phyloP scores from a whole-genome alignment of 1,139 yeast genomes.

The Yamadazyma siamensis region DNA sequence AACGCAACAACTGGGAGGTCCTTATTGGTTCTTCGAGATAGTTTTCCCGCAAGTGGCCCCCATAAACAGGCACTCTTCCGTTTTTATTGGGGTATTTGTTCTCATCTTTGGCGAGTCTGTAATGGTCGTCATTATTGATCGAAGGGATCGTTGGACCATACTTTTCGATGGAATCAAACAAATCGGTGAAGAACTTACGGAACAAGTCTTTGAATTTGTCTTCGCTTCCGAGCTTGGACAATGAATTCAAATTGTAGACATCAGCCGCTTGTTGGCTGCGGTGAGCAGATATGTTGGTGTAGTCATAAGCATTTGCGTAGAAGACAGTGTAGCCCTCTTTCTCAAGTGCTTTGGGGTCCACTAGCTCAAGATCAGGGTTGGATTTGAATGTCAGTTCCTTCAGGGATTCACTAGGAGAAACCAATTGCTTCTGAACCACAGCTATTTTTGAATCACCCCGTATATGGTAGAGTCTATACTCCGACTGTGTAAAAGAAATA shows the following conservation, averaged over 20 bases:
- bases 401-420: no score
- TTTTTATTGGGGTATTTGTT: constrained; percentile 18
- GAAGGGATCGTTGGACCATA: constrained; percentile 20
- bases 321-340: constrained; percentile 3
- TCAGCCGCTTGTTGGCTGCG: constrained; percentile 6
- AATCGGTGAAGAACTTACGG: constrained; percentile 16
- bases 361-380: background rate
- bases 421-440: no score
- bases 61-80: constrained; percentile 30
- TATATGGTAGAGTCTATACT: no score
- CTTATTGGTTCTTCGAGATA: constrained; percentile 28
- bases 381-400: no score
- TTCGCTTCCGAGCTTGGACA: constrained; percentile 14
- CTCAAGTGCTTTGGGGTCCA: constrained; percentile 1
- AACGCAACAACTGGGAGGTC: constrained; percentile 20
- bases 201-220: constrained; percentile 16
- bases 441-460: no score
- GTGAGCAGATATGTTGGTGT: constrained; percentile 11
- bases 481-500: no score
- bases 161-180: constrained; percentile 17
- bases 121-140: constrained; percentile 28
- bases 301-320: constrained; percentile 21
- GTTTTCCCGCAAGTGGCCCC: constrained; percentile 34
- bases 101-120: constrained; percentile 17
- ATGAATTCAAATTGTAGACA: constrained; percentile 10